A percentile compares a stretch with the other conserved stretches of the same genome.
phyloP scores from a whole-genome alignment of 2,329 filamentous ascomycete species.

The Pseudogymnoascus sp. region DNA sequence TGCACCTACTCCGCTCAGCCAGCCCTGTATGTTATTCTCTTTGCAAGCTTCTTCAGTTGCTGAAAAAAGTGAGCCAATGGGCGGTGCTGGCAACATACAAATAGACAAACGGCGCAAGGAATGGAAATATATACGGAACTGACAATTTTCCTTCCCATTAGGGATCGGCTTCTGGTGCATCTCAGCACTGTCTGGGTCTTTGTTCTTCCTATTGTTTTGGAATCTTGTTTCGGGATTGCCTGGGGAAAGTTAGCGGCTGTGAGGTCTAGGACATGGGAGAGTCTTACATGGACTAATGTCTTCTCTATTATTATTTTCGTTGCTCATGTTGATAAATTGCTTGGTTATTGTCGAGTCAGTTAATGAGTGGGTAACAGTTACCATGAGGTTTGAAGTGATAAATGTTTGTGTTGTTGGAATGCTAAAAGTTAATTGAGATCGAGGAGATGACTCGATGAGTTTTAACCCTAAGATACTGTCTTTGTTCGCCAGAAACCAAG shows the following conservation, averaged over 20 bases:
- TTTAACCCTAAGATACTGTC: not conserved
- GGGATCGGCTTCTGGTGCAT: not conserved
- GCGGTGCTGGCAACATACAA: not conserved
- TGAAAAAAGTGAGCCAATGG: not conserved
- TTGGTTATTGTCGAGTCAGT: too few relatives aligned
- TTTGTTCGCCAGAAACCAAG: not conserved
- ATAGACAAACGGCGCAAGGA: not conserved
- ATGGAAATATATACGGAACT: not conserved
- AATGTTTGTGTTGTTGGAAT: not conserved
- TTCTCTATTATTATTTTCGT: not conserved
- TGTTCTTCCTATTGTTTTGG: not conserved
- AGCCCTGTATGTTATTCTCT: not conserved
- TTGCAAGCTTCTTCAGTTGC: not conserved
- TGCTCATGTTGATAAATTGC: not conserved
- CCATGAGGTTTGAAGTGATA: not conserved
- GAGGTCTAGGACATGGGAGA: not conserved
- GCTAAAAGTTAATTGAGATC: not conserved
- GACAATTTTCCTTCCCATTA: not conserved
- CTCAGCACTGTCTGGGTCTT: not conserved
- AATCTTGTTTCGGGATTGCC: not conserved
- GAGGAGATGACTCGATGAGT: not conserved
- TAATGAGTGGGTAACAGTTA: not conserved
- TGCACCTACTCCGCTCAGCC: not conserved
- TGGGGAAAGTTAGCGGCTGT: not conserved
- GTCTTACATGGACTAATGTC: too few relatives aligned